A percentile compares a stretch with the other conserved stretches of the same genome.
phyloP scores from a whole-genome alignment of 225 moss, liverwort and hornwort genomes.

The Anthoceros angustus region DNA sequence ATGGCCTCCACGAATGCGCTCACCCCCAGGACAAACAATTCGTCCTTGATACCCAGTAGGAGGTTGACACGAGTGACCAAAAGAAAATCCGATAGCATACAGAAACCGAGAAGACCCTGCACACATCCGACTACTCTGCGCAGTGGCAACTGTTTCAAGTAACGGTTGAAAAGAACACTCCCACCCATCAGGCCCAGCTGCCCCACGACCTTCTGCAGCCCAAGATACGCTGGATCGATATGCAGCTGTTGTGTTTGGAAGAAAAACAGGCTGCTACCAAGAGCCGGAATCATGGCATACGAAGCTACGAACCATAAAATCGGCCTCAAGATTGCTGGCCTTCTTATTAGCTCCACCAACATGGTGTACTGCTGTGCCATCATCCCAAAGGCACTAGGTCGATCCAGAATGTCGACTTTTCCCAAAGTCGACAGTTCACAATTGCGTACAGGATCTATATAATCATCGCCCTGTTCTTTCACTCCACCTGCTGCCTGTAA shows the following conservation, averaged over 20 bases:
- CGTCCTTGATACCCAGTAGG: conserved; percentile 47
- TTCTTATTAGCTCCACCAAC: conserved; percentile 26
- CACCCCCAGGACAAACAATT: conserved; percentile 41
- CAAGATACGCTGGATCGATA: conserved; percentile 46
- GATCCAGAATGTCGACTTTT: background rate
- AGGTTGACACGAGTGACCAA: conserved; percentile 59
- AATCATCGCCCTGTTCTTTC: background rate
- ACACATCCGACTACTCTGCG: conserved; percentile 45
- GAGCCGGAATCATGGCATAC: conserved; percentile 47
- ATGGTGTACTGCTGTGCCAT: conserved; percentile 19
- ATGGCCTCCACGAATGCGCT: conserved; percentile 59
- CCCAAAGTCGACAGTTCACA: background rate
- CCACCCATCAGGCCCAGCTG: conserved; percentile 52
- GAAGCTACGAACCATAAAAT: conserved; percentile 73
- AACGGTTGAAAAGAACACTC: conserved; percentile 38
- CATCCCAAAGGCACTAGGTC: background rate
- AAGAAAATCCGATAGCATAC: conserved; percentile 63
- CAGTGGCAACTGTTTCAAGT: conserved; percentile 36
- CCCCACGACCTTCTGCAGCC: conserved; percentile 61
- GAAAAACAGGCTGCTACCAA: conserved; percentile 67
- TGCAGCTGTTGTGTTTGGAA: conserved; percentile 51
- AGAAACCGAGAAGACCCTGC: conserved; percentile 48
- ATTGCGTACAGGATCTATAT: background rate
- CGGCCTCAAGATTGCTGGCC: conserved; percentile 30
- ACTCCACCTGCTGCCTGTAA: background rate